A percentile compares a stretch with the other conserved stretches of the same genome.
These are phyloP conservation scores for Globisporangium apiculatum DNA, from an alignment of 352 stramenopile genomes.

Conservation along the genomic window DNA sequence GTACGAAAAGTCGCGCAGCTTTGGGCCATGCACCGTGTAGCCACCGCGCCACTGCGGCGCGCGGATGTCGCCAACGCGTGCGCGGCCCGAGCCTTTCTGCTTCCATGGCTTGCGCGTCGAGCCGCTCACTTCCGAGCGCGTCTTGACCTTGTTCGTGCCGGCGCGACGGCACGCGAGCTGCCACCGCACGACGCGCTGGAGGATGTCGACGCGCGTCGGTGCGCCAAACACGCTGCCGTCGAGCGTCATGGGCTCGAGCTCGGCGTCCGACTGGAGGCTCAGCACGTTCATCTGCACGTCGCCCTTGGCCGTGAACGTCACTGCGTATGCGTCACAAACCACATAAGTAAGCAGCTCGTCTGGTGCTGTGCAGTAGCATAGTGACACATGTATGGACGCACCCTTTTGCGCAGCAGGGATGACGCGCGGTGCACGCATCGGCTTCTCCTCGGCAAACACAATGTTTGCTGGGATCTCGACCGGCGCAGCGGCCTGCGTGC, in stretches of 20 bases:
- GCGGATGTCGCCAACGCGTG: slow-evolving; percentile 83
- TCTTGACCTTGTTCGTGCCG: slow-evolving; percentile 88
- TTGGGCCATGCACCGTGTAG: slow-evolving; percentile 78
- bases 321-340: slow-evolving; percentile 3
- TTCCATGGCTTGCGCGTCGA: slow-evolving; percentile 86
- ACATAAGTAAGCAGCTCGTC: neutral
- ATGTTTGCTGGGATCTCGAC: slow-evolving; percentile 50
- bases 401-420: slow-evolving; percentile 50
- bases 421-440: slow-evolving; percentile 50
- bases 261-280: slow-evolving; percentile 35
- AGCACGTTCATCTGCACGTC: slow-evolving; percentile 66
- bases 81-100: slow-evolving; percentile 83
- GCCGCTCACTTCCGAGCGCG: slow-evolving; percentile 78
- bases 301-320: slow-evolving; percentile 42
- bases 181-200: slow-evolving; percentile 86
- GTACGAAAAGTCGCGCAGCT: slow-evolving; percentile 86
- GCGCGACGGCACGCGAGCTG: slow-evolving; percentile 77
- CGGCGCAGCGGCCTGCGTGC: slow-evolving; percentile 25
- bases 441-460: slow-evolving; percentile 67
- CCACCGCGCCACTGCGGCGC: slow-evolving; percentile 82
- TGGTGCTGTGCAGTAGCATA: no score
- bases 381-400: slow-evolving; percentile 3
- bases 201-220: slow-evolving; percentile 74
- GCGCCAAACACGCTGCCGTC: slow-evolving; percentile 70
- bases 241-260: slow-evolving; percentile 48